Evolutionary conservation across 2,329 filamentous ascomycete genomes (phyloP).

Genomic region (Ceratocystis smalleyi): DNA sequence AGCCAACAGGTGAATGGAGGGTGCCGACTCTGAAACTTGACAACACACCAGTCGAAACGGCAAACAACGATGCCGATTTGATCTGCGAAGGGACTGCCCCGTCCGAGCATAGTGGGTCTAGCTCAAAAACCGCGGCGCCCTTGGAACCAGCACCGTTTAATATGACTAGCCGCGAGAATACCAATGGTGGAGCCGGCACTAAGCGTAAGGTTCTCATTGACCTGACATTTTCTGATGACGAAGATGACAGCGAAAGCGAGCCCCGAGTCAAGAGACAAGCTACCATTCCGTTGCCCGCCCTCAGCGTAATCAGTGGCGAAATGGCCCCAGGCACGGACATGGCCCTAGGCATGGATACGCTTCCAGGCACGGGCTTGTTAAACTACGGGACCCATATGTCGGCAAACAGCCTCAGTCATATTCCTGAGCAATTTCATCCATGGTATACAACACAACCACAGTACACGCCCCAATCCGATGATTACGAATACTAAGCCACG

Average conservation of each 20-base stretch:
- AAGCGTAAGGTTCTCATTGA: conserved; percentile 45
- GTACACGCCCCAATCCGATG: background rate
- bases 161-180: background rate
- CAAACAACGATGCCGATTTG: conserved; percentile 36
- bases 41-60: conserved; percentile 13
- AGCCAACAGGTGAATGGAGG: conserved; percentile 69
- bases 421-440: background rate
- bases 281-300: background rate
- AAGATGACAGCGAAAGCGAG: conserved; percentile 34
- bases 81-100: background rate
- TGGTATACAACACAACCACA: background rate
- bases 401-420: background rate
- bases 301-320: background rate
- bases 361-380: background rate
- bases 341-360: too few relatives aligned
- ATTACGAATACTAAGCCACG: background rate
- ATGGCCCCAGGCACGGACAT: background rate
- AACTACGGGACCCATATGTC: background rate
- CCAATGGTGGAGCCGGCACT: conserved; percentile 24
- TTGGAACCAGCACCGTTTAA: background rate
- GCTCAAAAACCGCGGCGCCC: background rate
- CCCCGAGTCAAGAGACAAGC: conserved; percentile 34
- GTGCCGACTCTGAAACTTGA: conserved; percentile 8
- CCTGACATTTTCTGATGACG: conserved; percentile 42
- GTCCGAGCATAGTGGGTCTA: background rate